Conservation (phyloP, 768 basidiomycete species). For the Pilatotrama ljubarskyi region DNA sequence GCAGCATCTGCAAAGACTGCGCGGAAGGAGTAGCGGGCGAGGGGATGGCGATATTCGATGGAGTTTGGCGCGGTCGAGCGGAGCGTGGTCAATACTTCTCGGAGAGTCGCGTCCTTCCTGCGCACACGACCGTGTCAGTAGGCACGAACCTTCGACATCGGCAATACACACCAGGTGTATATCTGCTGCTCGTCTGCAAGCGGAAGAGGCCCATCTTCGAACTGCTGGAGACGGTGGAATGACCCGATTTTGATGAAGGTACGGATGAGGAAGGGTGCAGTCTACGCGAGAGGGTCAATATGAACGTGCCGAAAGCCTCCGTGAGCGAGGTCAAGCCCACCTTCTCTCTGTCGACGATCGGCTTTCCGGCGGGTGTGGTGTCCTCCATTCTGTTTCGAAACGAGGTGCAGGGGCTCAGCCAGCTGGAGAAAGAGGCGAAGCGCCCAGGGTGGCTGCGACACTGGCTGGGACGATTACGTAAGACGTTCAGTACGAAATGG, state of each 20-base stretch:
- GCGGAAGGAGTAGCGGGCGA: constrained; percentile 79
- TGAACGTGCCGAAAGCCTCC: neutral
- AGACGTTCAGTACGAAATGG: neutral
- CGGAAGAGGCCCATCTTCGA: constrained; percentile 76
- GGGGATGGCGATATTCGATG: constrained; percentile 76
- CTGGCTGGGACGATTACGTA: constrained; percentile 3
- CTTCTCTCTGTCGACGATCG: constrained; percentile 58
- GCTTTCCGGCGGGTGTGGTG: constrained; percentile 44
- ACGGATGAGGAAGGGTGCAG: constrained; percentile 78
- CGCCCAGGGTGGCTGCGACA: neutral
- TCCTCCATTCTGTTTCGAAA: constrained; percentile 34
- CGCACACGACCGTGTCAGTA: neutral
- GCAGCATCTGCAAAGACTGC: constrained; percentile 76
- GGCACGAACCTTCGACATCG: neutral
- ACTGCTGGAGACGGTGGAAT: constrained; percentile 71
- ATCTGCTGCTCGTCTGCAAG: constrained; percentile 82
- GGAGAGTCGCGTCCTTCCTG: constrained; percentile 83
- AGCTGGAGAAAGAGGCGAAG: neutral
- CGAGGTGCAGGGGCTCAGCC: neutral
- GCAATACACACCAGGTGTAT: constrained; percentile 64
- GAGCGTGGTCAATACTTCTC: constrained; percentile 76
- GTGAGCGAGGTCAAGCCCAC: constrained; percentile 26
- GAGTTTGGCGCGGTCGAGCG: constrained; percentile 69
- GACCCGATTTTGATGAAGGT: constrained; percentile 80
- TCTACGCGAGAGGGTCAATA: constrained; percentile 40